Conservation (phyloP, 139 green algal genomes). For the Chlamydomonas schloesseri region DNA sequence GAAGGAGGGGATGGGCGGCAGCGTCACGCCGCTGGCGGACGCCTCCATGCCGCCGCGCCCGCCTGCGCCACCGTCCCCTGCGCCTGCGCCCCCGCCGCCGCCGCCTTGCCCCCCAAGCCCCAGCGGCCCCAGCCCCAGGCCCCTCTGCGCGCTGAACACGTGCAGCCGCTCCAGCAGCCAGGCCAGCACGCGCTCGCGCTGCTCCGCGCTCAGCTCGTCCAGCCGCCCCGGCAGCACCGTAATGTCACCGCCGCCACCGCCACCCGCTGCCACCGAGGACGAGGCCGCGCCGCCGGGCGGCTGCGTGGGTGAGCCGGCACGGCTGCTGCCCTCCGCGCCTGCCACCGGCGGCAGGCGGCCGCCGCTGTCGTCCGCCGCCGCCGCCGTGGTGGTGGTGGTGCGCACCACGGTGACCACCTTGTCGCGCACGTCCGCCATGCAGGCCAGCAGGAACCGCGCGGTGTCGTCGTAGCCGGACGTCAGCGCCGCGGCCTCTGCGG, state of each 20-base stretch:
- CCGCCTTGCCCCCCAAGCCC: neutral
- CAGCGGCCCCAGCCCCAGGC: neutral
- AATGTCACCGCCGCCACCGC: neutral
- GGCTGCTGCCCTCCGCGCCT: neutral
- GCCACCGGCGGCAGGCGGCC: neutral
- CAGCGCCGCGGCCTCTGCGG: constrained; percentile 2
- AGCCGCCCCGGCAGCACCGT: constrained; percentile 44
- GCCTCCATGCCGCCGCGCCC: neutral
- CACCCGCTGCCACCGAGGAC: neutral
- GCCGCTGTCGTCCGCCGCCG: neutral
- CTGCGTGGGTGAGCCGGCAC: neutral
- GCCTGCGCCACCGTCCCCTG: neutral
- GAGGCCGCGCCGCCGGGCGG: neutral
- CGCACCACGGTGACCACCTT: constrained; percentile 50
- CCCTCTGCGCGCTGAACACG: constrained; percentile 15
- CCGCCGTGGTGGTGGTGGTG: neutral
- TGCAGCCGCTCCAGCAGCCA: constrained; percentile 60
- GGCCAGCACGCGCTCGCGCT: constrained; percentile 60
- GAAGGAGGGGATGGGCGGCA: constrained; percentile 48
- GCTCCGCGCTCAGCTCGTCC: constrained; percentile 57
- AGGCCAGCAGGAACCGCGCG: constrained; percentile 51
- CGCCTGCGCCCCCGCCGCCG: neutral
- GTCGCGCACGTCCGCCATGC: constrained; percentile 55
- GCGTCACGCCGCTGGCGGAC: constrained; percentile 14
- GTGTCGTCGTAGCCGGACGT: constrained; percentile 18